phyloP scores from a whole-genome alignment of 495 filamentous ascomycete species.

The Cercophora newfieldiana region DNA sequence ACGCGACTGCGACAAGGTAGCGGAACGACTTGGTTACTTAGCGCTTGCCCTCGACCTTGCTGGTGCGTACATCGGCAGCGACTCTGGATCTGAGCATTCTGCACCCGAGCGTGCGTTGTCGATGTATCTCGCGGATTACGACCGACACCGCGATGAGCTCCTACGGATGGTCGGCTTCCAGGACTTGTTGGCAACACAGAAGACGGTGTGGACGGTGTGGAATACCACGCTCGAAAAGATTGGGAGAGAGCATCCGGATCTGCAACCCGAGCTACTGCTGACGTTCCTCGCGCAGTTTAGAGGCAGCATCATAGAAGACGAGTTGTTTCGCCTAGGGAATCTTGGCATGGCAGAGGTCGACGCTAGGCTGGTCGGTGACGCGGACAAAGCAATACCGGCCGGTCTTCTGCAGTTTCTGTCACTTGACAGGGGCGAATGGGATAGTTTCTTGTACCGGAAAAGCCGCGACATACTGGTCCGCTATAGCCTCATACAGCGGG shows the following conservation, averaged over 20 bases:
- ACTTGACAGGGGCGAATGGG: constrained; percentile 26
- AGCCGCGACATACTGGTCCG: constrained; percentile 27
- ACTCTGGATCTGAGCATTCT: constrained; percentile 17
- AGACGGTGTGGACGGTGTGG: constrained; percentile 36
- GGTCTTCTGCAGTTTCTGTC: constrained; percentile 22
- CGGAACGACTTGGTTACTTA: constrained; percentile 9
- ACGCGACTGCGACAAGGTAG: constrained; percentile 14
- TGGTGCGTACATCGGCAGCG: constrained; percentile 30
- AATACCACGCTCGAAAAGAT: constrained; percentile 35
- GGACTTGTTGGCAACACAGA: constrained; percentile 26
- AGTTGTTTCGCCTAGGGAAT: constrained; percentile 27
- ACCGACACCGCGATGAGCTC: too few relatives aligned
- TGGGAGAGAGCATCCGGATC: constrained; percentile 17
- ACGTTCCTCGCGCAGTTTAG: constrained; percentile 32
- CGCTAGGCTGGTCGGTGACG: constrained; percentile 14
- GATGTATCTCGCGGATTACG: constrained; percentile 27
- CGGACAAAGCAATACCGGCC: not conserved
- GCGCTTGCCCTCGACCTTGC: constrained; percentile 32
- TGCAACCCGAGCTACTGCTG: constrained; percentile 22
- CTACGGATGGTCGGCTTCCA: constrained; percentile 11
- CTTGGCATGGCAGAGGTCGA: constrained; percentile 19
- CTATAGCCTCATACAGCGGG: constrained; percentile 29
- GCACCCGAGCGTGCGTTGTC: constrained; percentile 21
- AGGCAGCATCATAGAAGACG: constrained; percentile 29
- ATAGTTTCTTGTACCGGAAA: constrained; percentile 28